Percentiles rank a stretch among this genome's conserved stretches.
Conservation (phyloP, 768 basidiomycete genomes). For the Phanerochaete sordida region DNA sequence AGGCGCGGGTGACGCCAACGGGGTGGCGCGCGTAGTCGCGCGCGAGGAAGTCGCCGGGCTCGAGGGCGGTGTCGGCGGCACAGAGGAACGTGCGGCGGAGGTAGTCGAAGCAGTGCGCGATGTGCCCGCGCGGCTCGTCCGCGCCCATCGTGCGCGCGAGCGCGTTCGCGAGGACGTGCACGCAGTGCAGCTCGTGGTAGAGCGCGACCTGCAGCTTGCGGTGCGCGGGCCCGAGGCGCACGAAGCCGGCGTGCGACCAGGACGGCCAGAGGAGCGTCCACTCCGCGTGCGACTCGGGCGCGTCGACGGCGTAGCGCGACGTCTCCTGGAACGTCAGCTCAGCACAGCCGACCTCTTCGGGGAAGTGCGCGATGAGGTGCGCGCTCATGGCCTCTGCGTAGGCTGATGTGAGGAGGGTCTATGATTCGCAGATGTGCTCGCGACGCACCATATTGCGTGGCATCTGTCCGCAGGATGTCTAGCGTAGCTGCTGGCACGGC, state of each 20-base stretch:
- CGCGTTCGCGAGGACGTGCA: neutral
- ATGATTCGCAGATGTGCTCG: neutral
- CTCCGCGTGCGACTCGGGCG: neutral
- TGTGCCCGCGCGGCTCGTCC: constrained; percentile 2
- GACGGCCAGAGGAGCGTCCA: neutral
- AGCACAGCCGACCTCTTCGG: neutral
- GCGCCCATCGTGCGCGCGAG: neutral
- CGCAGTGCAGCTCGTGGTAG: constrained; percentile 18
- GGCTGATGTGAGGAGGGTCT: neutral
- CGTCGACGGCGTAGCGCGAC: neutral
- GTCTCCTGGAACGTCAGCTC: constrained; percentile 12
- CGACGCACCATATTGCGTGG: neutral
- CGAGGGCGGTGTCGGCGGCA: constrained; percentile 20
- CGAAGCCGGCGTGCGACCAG: neutral
- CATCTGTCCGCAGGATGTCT: neutral
- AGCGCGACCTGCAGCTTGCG: constrained; percentile 13
- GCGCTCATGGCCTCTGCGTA: neutral
- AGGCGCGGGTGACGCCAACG: neutral
- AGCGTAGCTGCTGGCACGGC: neutral
- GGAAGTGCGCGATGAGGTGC: neutral
- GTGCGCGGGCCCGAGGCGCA: constrained; percentile 12
- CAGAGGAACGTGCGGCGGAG: constrained; percentile 19
- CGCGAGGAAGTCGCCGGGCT: constrained; percentile 7
- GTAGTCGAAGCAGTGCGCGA: constrained; percentile 19
- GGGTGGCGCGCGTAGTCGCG: neutral